A percentile compares a stretch with the other conserved stretches of the same genome.
phyloP scores from a whole-genome alignment of 345 rosid genomes.

The Hypericum perforatum region DNA sequence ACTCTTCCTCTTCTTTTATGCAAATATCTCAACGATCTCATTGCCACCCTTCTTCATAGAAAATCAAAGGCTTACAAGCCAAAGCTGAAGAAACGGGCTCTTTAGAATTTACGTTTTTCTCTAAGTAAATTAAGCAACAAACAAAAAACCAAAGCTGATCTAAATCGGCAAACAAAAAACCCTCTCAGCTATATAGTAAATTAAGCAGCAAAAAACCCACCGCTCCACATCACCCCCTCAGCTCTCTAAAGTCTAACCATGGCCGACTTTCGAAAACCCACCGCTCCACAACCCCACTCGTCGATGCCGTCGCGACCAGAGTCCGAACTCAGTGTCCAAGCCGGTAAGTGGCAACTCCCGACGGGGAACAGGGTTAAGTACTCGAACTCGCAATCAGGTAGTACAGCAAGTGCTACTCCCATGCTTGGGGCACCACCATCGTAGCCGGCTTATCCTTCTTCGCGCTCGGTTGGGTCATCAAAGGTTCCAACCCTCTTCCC shows the following conservation, averaged over 20 bases:
- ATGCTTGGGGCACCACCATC: constrained; percentile 90
- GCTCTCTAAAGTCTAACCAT: not conserved
- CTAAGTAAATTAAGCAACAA: too few relatives aligned
- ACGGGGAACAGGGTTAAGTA: constrained; percentile 34
- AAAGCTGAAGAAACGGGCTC: too few relatives aligned
- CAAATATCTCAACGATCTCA: too few relatives aligned
- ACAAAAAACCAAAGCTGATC: too few relatives aligned
- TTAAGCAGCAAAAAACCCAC: too few relatives aligned
- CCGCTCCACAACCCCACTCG: not conserved
- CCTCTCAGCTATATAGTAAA: too few relatives aligned
- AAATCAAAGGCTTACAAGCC: too few relatives aligned
- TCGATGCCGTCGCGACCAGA: not conserved
- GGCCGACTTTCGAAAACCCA: not conserved
- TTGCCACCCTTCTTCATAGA: too few relatives aligned
- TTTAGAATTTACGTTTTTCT: too few relatives aligned
- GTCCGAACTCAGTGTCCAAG: not conserved
- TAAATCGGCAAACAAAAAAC: too few relatives aligned
- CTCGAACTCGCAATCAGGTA: constrained; percentile 57
- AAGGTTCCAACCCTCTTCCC: constrained; percentile 82
- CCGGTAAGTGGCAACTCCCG: constrained; percentile 10
- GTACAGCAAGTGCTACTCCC: constrained; percentile 74
- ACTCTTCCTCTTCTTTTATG: too few relatives aligned
- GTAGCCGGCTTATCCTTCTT: constrained; percentile 74
- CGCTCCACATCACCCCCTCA: not conserved
- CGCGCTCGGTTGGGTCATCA: constrained; percentile 78